Conservation (phyloP, 2,329 filamentous ascomycete genomes). For the Aspergillus fumigatiaffinis region DNA sequence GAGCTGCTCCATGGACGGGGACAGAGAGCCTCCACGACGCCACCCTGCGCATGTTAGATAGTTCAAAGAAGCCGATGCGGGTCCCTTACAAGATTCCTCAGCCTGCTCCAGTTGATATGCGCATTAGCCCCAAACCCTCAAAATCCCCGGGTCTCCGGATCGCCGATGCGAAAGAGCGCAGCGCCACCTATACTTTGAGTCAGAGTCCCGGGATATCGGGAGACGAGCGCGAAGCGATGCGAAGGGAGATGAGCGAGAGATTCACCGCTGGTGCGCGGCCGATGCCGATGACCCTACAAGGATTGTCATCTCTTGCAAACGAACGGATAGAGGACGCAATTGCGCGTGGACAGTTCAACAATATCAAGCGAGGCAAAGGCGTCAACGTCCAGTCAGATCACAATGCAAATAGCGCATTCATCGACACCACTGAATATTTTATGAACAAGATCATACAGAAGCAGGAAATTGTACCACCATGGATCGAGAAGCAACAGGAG, state of each 20-base stretch:
- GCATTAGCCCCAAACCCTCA: conserved; percentile 42
- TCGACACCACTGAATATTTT: conserved; percentile 95
- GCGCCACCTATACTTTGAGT: conserved; percentile 51
- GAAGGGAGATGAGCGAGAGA: conserved; percentile 72
- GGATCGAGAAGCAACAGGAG: conserved; percentile 99
- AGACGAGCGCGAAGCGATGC: conserved; percentile 67
- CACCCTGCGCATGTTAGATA: conserved; percentile 73
- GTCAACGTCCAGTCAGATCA: conserved; percentile 69
- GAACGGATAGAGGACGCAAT: conserved; percentile 93
- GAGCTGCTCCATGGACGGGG: conserved; percentile 71
- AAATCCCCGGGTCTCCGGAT: conserved; percentile 48
- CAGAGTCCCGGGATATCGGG: conserved; percentile 60
- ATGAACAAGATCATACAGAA: conserved; percentile 98
- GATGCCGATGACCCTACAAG: conserved; percentile 72
- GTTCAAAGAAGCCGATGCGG: conserved; percentile 56
- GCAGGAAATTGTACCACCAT: conserved; percentile 91
- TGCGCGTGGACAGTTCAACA: conserved; percentile 80
- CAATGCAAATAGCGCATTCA: conserved; percentile 78
- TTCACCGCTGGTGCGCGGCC: conserved; percentile 69
- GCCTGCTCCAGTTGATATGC: conserved; percentile 41
- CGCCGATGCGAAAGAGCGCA: conserved; percentile 57
- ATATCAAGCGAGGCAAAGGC: conserved; percentile 74
- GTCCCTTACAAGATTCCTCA: conserved; percentile 40
- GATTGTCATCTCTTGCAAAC: conserved; percentile 79
- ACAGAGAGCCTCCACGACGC: conserved; percentile 70